phyloP scores from a whole-genome alignment of 805 yeast species.

The Ascoidea asiatica region DNA sequence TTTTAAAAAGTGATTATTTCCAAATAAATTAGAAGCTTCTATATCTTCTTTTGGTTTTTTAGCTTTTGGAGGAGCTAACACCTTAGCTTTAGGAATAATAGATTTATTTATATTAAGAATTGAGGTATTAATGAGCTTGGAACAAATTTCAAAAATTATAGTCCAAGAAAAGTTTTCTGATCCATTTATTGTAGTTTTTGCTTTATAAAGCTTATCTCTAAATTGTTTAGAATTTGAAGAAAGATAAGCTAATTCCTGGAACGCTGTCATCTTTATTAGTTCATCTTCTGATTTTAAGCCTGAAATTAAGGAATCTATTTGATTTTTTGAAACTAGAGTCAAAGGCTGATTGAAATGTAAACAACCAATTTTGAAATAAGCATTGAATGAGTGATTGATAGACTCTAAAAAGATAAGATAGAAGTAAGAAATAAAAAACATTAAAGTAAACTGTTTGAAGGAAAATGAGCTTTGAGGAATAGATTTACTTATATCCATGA shows the following conservation, averaged over 20 bases:
- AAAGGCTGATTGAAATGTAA: constrained; percentile 52
- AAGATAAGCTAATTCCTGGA: constrained; percentile 60
- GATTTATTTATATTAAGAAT: too few relatives aligned
- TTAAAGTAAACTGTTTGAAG: too few relatives aligned
- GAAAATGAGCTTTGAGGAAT: too few relatives aligned
- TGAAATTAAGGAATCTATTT: constrained; percentile 46
- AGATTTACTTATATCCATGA: too few relatives aligned
- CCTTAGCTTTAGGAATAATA: not conserved
- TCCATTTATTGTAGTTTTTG: constrained; percentile 33
- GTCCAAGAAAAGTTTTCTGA: too few relatives aligned
- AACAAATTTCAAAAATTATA: constrained; percentile 11
- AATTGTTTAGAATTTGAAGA: constrained; percentile 48
- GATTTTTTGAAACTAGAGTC: constrained; percentile 43
- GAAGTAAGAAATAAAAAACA: too few relatives aligned
- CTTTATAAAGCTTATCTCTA: constrained; percentile 46
- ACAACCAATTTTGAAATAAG: constrained; percentile 61
- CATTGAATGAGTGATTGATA: too few relatives aligned
- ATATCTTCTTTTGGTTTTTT: not conserved
- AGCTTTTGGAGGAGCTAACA: not conserved
- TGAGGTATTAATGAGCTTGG: constrained; percentile 9
- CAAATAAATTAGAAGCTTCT: not conserved
- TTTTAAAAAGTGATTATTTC: not conserved
- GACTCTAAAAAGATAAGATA: too few relatives aligned
- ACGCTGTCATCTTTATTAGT: constrained; percentile 49
- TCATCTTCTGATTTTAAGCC: constrained; percentile 43